Base-by-base conservation (phyloP, 2,329 filamentous ascomycete species). In the Grosmannia penicillata region DNA sequence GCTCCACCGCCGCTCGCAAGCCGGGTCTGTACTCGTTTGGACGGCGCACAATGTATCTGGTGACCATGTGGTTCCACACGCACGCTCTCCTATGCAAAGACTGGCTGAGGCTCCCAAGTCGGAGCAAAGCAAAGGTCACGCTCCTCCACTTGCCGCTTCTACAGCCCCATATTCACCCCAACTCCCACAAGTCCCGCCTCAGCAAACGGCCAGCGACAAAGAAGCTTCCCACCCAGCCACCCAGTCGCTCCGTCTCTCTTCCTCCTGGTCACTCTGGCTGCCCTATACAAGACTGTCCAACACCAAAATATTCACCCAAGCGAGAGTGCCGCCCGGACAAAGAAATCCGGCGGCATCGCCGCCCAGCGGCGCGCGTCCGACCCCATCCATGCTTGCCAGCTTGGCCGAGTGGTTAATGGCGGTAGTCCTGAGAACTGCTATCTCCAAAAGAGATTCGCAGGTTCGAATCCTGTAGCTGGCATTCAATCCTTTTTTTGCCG, bases 391-490 rank as follows among this genome's bases (percentile, higher is more conserved):
- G 17, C 36, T 22, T 14, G 45, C 45, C 44, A 46, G 44, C 17
- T 47, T 47, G 45, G 45, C 45, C 45, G 45, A 47, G 43, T 43
- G 42, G 42, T 45, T 40, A 32, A 47, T 31, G 45, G 45, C 45
- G 44, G 44, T 34, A 46, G 45, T 46, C 44, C 37, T 47, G 45
- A 47, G 45, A 43, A 44, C 45, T 44, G 34, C 34, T 46, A 46
- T 44, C 44, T 46, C 11, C 42, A 38, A 37, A 46, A 26, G n/a
- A 44, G 45, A 42, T 46, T 29, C 43, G 41, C 40, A 42, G 45
- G 45, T 47, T 47, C 45, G 44, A 47, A 43, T 41, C 45, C 45
- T 47, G 44, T 44, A 46, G 26, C 45, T 44, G 44, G 45, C 45
- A 46, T n/a, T 11, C 6, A 29, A 25, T 15, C 7, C 21, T 32